Conservation (phyloP, 2,329 filamentous ascomycete genomes). For the Fusarium sp. region DNA sequence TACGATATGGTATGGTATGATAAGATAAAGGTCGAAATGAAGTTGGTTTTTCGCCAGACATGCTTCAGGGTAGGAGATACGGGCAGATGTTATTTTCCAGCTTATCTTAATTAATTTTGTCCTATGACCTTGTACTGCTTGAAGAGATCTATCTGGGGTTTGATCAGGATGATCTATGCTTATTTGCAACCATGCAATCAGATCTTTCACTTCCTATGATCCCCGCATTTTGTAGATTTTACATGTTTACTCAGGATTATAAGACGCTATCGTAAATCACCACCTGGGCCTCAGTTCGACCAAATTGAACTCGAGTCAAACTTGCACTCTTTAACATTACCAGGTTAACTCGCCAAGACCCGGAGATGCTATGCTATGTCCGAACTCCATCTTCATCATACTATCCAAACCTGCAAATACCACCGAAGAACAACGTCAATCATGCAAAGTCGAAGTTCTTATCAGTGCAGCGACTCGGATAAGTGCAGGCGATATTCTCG, state of each 20-base stretch:
- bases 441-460: neutral
- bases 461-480: neutral
- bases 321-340: no score
- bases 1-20: neutral
- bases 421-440: neutral
- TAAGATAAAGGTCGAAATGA: no score
- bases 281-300: accelerated
- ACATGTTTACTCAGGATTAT: accelerated
- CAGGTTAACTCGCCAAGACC: no score
- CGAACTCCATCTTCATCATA: neutral
- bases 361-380: neutral
- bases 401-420: neutral
- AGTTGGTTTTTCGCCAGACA: no score
- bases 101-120: neutral
- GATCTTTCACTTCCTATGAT: no score
- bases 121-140: neutral
- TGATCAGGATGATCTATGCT: neutral
- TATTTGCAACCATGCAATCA: neutral
- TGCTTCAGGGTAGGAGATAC: neutral
- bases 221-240: no score
- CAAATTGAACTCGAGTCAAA: no score
- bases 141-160: neutral
- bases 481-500: neutral
- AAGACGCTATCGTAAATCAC: accelerated
- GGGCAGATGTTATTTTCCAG: neutral